Evolutionary conservation across 225 moss, liverwort and hornwort genomes (phyloP), one percentile per base, ranked within the genome.

Genomic region (Sphagnum contortum): DNA sequence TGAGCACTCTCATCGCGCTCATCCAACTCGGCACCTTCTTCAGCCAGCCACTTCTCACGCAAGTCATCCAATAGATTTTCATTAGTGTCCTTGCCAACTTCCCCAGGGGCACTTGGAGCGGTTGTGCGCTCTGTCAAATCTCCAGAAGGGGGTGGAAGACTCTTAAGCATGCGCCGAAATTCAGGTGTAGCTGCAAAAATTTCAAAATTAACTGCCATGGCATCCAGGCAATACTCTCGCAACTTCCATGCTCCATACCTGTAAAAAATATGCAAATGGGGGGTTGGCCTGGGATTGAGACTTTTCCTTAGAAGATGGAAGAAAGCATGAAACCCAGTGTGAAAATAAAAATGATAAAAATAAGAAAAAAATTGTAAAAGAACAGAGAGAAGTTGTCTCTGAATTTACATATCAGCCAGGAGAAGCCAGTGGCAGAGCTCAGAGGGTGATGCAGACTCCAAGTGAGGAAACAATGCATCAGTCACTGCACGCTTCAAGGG

Each of bases 191-290:
- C 58, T 45, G 86, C 79, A 59, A 94, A 91, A 45, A 84, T 13
- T 58, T 91, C 91, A 49, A 91, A 94, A 62, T 94, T 91, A 13
- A 87, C 80, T 11, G 91, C 89, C 91, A 91, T 91, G 59, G 84
- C 84, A 66, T 89, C 89, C 65, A 94, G 80, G 75, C 94, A 94
- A 53, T 91, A 80, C 72, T 94, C 94, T 55, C 91, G 81, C 50
- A 94, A 73, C 71, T 94, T 94, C 73, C 78, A 86, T 46, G 91
- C 94, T 60, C 89, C 94, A 68, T 91, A 94, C 86, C 91, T 94
- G 82, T 55, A 29, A 29, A 29, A 29, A 29, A 29, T 29, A 29
- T 29, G 29, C 29, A 29, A 29, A 29, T 29, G 29, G 29, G 29
- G 29, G 29, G 29, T 29, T 29, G 29, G 29, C 29, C 29, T 29